These are phyloP conservation scores for Blastomyces parvus DNA, from an alignment of 2,329 filamentous ascomycete species.

Conservation along the genomic window DNA sequence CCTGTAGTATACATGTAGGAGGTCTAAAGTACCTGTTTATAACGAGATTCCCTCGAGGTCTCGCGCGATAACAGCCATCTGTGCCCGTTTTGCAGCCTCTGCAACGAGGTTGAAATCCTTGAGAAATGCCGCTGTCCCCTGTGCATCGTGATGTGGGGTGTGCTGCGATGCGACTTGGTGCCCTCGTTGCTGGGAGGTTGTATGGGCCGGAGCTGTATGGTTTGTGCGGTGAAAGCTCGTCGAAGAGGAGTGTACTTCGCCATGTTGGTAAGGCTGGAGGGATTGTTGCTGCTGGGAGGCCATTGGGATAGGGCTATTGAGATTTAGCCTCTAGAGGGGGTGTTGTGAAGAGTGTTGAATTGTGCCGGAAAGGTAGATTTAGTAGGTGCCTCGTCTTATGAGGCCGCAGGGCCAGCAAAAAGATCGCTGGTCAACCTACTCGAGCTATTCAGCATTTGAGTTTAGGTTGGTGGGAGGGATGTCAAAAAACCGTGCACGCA, in stretches of 20 bases:
- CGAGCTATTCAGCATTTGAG: neutral
- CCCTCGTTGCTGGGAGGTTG: neutral
- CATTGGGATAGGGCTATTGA: neutral
- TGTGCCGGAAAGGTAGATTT: neutral
- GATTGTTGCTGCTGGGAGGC: slow-evolving; percentile 7
- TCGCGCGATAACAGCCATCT: slow-evolving; percentile 78
- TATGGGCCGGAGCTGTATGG: neutral
- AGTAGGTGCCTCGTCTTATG: neutral
- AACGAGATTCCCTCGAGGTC: slow-evolving; percentile 54
- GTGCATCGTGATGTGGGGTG: neutral
- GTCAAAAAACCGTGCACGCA: neutral
- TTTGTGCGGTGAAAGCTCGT: neutral
- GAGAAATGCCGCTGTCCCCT: slow-evolving; percentile 52
- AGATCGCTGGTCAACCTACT: neutral
- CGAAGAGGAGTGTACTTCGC: neutral
- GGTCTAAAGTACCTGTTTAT: slow-evolving; percentile 16
- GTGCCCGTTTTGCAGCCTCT: slow-evolving; percentile 84
- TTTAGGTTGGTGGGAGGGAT: neutral
- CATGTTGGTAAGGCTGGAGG: neutral
- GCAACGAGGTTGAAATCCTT: slow-evolving; percentile 76
- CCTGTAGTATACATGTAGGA: neutral
- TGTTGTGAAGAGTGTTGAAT: neutral
- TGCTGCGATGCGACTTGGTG: neutral
- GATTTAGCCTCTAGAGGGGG: too few species aligned
- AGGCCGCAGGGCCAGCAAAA: neutral